Evolutionary conservation across 2,329 filamentous ascomycete genomes (phyloP), one percentile per base, ranked within the genome.

Genomic region (Chalara sp.): DNA sequence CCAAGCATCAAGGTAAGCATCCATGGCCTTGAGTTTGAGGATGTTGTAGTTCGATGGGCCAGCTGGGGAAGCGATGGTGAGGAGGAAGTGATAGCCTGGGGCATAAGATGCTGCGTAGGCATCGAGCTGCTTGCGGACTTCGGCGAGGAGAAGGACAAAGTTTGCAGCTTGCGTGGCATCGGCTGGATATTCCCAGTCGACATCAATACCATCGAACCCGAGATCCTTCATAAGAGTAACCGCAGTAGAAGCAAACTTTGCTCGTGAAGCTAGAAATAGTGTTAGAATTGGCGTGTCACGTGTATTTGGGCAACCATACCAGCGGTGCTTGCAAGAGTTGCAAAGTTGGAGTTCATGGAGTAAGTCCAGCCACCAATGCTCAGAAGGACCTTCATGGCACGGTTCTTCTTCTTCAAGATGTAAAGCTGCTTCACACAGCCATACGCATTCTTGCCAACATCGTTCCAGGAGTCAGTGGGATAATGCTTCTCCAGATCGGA

Each of bases 351-450:
- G 21, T 21, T 21, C 21, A 21, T 21, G 2, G 86, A 89, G 68
- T 89, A 93, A 0, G 87, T 90, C 86, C 86, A 95, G 32, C 90
- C 89, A 45, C 90, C 90, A 56, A 96, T 89, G 45, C 81, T 87
- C 4, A 95, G 76, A 28, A 95, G 73, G 1, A 86, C 76, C 64
- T 95, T 95, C 49, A 95, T 67, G 44, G 88, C 79, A 12, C 89
- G 83, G 66, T 95, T 84, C 51, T 75, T 68, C 66, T 91, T 83
- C 70, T 95, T 95, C 42, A 89, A 73, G 6, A 87, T 70, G 64
- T 80, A 89, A 1, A 95, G 73, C 62, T 95, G 87, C 70, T 93
- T 93, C 48, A 89, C 67, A 63, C 83, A 87, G 39, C 90, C 90
- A 58, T 92, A 93, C 44, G 86, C 80, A 63, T 95, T 93, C 54